These are phyloP conservation scores for Dendrobium officinale DNA, from an alignment of 106 monocot species.

Conservation along the genomic window DNA sequence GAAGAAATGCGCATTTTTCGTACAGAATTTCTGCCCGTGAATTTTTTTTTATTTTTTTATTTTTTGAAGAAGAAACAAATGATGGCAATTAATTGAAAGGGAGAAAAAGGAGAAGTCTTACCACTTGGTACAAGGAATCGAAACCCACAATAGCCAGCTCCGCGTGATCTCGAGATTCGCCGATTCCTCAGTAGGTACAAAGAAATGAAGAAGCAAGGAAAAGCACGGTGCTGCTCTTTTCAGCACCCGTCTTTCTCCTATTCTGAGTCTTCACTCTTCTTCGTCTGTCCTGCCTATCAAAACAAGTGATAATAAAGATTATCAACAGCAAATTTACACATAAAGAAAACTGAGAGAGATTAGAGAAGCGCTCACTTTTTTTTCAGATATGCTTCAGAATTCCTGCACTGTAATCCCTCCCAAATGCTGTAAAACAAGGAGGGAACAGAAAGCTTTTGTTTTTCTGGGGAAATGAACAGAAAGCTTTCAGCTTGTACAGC, in stretches of 20 bases:
- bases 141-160: background rate
- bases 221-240: background rate
- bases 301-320: background rate
- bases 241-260: background rate
- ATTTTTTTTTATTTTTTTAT: too few relatives aligned
- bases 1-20: too few relatives aligned
- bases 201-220: slow-evolving; percentile 4
- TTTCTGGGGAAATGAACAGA: too few relatives aligned
- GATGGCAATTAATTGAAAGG: background rate
- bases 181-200: slow-evolving; percentile 15
- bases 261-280: background rate
- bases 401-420: too few relatives aligned
- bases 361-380: too few relatives aligned
- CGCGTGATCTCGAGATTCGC: slow-evolving; percentile 15
- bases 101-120: slow-evolving; percentile 6
- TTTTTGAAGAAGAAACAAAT: background rate
- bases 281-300: background rate
- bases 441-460: too few relatives aligned
- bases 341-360: too few relatives aligned
- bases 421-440: too few relatives aligned
- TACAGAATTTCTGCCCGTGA: too few relatives aligned
- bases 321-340: too few relatives aligned
- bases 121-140: slow-evolving; percentile 5
- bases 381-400: too few relatives aligned
- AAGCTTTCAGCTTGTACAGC: too few relatives aligned